Evolutionary conservation across 139 green algal species (phyloP).

Genomic region (Deuterostichococcus epilithicus): DNA sequence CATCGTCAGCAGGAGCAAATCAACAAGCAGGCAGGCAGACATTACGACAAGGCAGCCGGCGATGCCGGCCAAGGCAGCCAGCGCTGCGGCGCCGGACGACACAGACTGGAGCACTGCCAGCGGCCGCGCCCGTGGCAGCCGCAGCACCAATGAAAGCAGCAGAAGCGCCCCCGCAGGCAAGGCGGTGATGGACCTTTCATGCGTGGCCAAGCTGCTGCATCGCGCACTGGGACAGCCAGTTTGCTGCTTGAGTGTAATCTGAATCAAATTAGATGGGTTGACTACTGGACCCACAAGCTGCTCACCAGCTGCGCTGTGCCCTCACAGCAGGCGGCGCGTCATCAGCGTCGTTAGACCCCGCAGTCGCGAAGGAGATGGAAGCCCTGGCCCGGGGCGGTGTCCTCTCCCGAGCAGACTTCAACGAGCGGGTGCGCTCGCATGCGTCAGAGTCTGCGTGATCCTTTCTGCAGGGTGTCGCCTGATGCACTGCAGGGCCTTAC

Average conservation of each 20-base stretch:
- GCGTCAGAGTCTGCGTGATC: too few relatives aligned
- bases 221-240: too few relatives aligned
- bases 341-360: not conserved
- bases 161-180: not conserved
- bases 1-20: too few relatives aligned
- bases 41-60: not conserved
- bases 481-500: too few relatives aligned
- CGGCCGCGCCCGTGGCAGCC: too few relatives aligned
- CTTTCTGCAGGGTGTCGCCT: too few relatives aligned
- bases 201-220: too few relatives aligned
- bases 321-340: not conserved
- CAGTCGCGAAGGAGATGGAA: not conserved
- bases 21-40: not conserved
- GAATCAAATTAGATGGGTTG: too few relatives aligned
- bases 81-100: not conserved
- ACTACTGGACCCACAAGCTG: too few relatives aligned
- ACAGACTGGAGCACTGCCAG: not conserved
- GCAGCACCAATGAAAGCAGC: not conserved
- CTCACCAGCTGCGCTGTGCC: not conserved
- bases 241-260: too few relatives aligned
- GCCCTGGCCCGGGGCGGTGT: constrained; percentile 1
- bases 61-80: not conserved
- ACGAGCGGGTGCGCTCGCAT: not conserved
- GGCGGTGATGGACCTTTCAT: too few relatives aligned
- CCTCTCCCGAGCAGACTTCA: not conserved